A percentile compares a stretch with the other conserved stretches of the same genome.
Conservation (phyloP, 306 rosid species). For the Amphicarpaea edgeworthii region DNA sequence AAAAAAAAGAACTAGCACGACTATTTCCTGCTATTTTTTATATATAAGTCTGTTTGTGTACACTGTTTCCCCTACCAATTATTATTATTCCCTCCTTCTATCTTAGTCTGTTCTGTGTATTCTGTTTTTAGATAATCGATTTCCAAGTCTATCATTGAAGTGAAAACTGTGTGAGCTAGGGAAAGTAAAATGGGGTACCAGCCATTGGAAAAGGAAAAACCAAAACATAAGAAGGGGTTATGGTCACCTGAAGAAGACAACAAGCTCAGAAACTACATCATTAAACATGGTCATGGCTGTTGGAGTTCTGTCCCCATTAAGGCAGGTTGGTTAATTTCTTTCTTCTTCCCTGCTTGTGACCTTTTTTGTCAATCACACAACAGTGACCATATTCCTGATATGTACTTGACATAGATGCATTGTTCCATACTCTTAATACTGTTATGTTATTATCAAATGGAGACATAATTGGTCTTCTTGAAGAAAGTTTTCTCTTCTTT, state of each 20-base stretch:
- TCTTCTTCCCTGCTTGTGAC: constrained; percentile 21
- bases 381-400: constrained; percentile 1
- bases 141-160: constrained; percentile 35
- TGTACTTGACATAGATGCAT: constrained; percentile 5
- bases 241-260: constrained; percentile 99
- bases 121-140: constrained; percentile 25
- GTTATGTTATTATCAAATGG: constrained; percentile 5
- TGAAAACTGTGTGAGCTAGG: constrained; percentile 13
- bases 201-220: constrained; percentile 65
- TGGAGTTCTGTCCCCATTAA: constrained; percentile 93
- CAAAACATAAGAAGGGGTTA: constrained; percentile 81
- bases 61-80: constrained; percentile 41
- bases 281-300: constrained; percentile 80
- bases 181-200: constrained; percentile 66
- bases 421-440: background rate
- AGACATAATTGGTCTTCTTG: constrained; percentile 14
- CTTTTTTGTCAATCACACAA: background rate
- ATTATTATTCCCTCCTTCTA: constrained; percentile 19
- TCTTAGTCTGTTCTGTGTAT: constrained; percentile 23
- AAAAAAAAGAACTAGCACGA: constrained; percentile 18
- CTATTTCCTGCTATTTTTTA: constrained; percentile 33
- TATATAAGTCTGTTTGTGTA: constrained; percentile 33
- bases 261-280: constrained; percentile 70
- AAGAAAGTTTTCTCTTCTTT: background rate
- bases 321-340: constrained; percentile 69